Percentiles rank a stretch among this genome's conserved stretches.
Evolutionary conservation across 768 basidiomycete species (phyloP).

Genomic region (Gelatoporia subvermispora): DNA sequence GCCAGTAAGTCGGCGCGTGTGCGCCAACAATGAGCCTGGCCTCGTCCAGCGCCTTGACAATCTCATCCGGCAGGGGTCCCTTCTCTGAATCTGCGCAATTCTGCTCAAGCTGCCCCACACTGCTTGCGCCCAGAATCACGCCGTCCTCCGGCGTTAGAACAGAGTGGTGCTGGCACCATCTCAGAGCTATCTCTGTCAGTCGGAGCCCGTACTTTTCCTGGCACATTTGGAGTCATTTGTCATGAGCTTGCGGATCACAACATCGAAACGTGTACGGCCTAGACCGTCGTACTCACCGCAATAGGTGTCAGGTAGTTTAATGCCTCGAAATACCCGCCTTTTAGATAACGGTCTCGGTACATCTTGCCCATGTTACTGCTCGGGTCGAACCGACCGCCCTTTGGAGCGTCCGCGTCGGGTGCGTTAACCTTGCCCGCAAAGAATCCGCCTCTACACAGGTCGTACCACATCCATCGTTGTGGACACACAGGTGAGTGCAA

Average conservation of each 20-base stretch:
- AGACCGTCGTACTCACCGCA: conserved; percentile 28
- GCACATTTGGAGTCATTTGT: neutral
- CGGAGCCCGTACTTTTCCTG: conserved; percentile 43
- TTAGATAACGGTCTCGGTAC: conserved; percentile 43
- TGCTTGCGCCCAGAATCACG: conserved; percentile 45
- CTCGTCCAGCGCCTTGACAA: conserved; percentile 46
- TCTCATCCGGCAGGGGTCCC: conserved; percentile 49
- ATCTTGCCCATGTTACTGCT: conserved; percentile 33
- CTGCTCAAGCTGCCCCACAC: conserved; percentile 37
- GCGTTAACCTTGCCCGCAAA: conserved; percentile 50
- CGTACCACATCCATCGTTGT: neutral
- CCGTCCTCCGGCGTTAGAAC: conserved; percentile 38
- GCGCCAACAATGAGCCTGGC: conserved; percentile 36
- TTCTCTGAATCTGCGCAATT: conserved; percentile 45
- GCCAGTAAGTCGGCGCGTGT: conserved; percentile 20
- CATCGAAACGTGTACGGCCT: neutral
- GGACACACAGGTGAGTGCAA: neutral
- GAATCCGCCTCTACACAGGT: conserved; percentile 40
- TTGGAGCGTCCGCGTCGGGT: conserved; percentile 24
- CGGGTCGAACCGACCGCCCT: conserved; percentile 40
- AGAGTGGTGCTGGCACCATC: conserved; percentile 62
- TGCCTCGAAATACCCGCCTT: conserved; percentile 38
- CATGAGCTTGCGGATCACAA: neutral
- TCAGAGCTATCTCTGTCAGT: conserved; percentile 49
- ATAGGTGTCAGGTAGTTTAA: conserved; percentile 35